These are phyloP conservation scores for Panaeolus cyanescens DNA, from an alignment of 768 basidiomycete genomes.

Conservation along the genomic window DNA sequence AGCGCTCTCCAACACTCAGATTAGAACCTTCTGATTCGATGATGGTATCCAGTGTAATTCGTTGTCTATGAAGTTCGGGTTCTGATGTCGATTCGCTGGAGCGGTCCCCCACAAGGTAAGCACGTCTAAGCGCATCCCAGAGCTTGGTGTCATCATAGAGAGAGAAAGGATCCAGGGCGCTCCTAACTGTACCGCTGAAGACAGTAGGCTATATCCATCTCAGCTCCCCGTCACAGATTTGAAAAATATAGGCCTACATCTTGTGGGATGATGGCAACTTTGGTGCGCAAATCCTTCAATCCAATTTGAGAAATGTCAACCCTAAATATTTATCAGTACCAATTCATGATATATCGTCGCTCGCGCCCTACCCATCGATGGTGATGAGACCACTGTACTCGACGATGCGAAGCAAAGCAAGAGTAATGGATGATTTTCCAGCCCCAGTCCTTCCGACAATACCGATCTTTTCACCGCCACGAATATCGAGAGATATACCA, in stretches of 20 bases:
- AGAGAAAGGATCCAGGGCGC: slow-evolving; percentile 60
- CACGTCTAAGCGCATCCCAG: slow-evolving; percentile 74
- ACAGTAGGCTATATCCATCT: slow-evolving; percentile 7
- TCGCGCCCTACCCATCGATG: slow-evolving; percentile 55
- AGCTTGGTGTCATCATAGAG: slow-evolving; percentile 64
- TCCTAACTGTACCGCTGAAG: slow-evolving; percentile 49
- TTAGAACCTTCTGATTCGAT: slow-evolving; percentile 80
- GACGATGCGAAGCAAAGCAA: slow-evolving; percentile 68
- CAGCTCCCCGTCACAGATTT: background rate
- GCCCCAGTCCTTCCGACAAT: slow-evolving; percentile 69
- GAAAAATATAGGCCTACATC: slow-evolving; percentile 45
- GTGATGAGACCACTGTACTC: slow-evolving; percentile 66
- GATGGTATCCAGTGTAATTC: slow-evolving; percentile 67
- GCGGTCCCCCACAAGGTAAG: slow-evolving; percentile 35
- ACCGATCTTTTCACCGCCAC: slow-evolving; percentile 74
- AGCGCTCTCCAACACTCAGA: slow-evolving; percentile 70
- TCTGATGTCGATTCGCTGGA: slow-evolving; percentile 36
- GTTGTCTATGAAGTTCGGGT: slow-evolving; percentile 34
- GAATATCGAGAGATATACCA: slow-evolving; percentile 59
- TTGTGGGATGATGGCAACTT: slow-evolving; percentile 69
- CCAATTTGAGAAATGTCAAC: slow-evolving; percentile 72
- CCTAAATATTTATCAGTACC: slow-evolving; percentile 25
- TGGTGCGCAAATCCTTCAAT: slow-evolving; percentile 58
- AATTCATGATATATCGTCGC: background rate
- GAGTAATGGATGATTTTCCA: slow-evolving; percentile 63